A percentile compares a stretch with the other conserved stretches of the same genome.
These are phyloP conservation scores for Fraxinus pennsylvanica DNA, from an alignment of 257 asterid genomes.

Conservation along the genomic window DNA sequence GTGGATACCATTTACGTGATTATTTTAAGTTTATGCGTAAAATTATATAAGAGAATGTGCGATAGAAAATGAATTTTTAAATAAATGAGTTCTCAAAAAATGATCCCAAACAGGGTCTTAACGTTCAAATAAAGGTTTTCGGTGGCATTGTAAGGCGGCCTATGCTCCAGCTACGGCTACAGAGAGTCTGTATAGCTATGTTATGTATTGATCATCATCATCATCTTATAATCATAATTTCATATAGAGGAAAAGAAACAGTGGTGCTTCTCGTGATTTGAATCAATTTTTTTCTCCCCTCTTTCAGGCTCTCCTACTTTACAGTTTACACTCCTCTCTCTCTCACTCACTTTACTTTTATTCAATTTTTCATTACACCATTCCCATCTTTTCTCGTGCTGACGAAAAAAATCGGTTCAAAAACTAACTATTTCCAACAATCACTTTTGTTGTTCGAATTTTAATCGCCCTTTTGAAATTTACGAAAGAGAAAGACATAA, in stretches of 20 bases:
- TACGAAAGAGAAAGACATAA: conserved; percentile 15
- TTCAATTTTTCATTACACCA: conserved; percentile 4
- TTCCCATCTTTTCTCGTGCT: no score
- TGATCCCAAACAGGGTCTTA: no score
- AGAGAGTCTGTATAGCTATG: background rate
- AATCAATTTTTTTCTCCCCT: conserved; percentile 30
- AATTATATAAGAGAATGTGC: no score
- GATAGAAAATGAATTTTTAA: no score
- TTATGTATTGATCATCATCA: conserved; percentile 24
- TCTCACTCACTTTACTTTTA: conserved; percentile 28
- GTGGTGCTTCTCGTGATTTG: conserved; percentile 49
- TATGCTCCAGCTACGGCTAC: no score
- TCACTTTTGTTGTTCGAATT: conserved; percentile 21
- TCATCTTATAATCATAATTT: conserved; percentile 26
- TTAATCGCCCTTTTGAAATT: conserved; percentile 12
- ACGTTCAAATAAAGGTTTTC: no score
- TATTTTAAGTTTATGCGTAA: no score
- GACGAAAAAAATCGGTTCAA: conserved; percentile 18
- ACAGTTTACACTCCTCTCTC: conserved; percentile 21
- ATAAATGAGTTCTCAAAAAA: no score
- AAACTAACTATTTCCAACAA: background rate
- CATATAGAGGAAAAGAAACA: conserved; percentile 8
- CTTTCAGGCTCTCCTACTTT: conserved; percentile 5
- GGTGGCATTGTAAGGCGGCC: no score
- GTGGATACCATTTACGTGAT: no score